These are phyloP conservation scores for Myriangium duriaei DNA, from an alignment of 2,329 filamentous ascomycete genomes.

Conservation along the genomic window DNA sequence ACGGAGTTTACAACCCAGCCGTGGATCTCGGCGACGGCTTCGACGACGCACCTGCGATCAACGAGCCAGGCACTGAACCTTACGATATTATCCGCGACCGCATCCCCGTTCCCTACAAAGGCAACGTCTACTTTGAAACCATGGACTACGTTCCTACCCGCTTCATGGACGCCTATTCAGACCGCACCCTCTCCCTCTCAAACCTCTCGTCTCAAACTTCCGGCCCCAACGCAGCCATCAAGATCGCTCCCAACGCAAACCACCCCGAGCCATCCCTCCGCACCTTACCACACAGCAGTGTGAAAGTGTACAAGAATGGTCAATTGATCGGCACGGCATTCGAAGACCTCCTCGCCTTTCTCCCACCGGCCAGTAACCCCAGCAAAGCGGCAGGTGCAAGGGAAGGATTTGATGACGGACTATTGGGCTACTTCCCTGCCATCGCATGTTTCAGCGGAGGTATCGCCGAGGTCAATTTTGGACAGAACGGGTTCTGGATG, in stretches of 20 bases:
- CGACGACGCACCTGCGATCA: conserved; percentile 26
- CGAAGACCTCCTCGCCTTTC: conserved; percentile 74
- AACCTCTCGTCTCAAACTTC: conserved; percentile 51
- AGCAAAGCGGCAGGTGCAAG: conserved; percentile 61
- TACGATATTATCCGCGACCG: conserved; percentile 87
- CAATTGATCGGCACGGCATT: conserved; percentile 76
- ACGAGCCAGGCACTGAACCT: conserved; percentile 33
- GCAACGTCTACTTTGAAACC: conserved; percentile 86
- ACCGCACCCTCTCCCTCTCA: conserved; percentile 39
- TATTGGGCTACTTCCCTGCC: conserved; percentile 90
- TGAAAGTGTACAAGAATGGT: conserved; percentile 90
- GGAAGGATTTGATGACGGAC: conserved; percentile 83
- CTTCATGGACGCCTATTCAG: conserved; percentile 59
- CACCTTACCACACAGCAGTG: conserved; percentile 72
- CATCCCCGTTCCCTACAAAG: conserved; percentile 87
- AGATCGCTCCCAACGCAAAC: conserved; percentile 55
- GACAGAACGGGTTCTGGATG: conserved; percentile 73
- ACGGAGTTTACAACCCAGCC: conserved; percentile 76
- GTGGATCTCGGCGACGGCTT: conserved; percentile 53
- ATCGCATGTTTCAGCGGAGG: conserved; percentile 87
- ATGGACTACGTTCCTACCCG: conserved; percentile 81
- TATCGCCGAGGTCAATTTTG: conserved; percentile 86
- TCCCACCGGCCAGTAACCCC: conserved; percentile 76
- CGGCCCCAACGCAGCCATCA: conserved; percentile 27
- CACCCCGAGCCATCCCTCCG: conserved; percentile 64